A percentile compares a stretch with the other conserved stretches of the same genome.
These are phyloP conservation scores for Thraustochytrium sp. DNA, from an alignment of 352 stramenopile species.

Conservation along the genomic window DNA sequence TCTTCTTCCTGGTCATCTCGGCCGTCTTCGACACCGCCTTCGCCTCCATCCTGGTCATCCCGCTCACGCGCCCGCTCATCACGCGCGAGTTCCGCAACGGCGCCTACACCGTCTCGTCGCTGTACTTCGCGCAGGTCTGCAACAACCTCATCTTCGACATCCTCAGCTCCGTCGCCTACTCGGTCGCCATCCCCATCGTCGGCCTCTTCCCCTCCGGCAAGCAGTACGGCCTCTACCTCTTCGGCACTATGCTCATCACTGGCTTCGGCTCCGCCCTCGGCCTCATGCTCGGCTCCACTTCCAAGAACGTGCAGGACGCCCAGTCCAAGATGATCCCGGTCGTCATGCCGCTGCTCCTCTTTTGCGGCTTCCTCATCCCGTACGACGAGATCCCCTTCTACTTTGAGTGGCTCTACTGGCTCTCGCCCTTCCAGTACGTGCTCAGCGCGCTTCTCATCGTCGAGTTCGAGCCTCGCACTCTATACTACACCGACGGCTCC, in stretches of 20 bases:
- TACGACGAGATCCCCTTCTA: slow-evolving; percentile 47
- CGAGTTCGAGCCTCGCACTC: background rate
- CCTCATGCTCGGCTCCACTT: slow-evolving; percentile 49
- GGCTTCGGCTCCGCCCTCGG: slow-evolving; percentile 51
- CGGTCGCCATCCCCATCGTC: slow-evolving; percentile 11
- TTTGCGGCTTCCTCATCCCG: slow-evolving; percentile 57
- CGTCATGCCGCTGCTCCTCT: slow-evolving; percentile 39
- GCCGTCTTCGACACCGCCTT: slow-evolving; percentile 30
- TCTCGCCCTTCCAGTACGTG: slow-evolving; percentile 63
- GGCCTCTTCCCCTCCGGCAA: background rate
- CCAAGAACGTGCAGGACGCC: slow-evolving; percentile 37
- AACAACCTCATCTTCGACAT: slow-evolving; percentile 45
- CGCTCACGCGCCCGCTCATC: slow-evolving; percentile 19
- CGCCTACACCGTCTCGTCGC: slow-evolving; percentile 29
- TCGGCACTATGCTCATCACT: slow-evolving; percentile 22
- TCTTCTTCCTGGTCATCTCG: slow-evolving; percentile 39
- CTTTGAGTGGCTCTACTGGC: slow-evolving; percentile 56
- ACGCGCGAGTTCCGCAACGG: slow-evolving; percentile 44
- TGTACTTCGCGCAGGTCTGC: slow-evolving; percentile 25
- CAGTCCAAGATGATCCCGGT: slow-evolving; percentile 38
- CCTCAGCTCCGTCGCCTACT: slow-evolving; percentile 18
- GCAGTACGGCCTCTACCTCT: slow-evolving; percentile 42
- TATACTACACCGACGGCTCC: background rate
- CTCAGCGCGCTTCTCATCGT: slow-evolving; percentile 47
- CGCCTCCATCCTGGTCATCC: slow-evolving; percentile 34